A percentile compares a stretch with the other conserved stretches of the same genome.
phyloP scores from a whole-genome alignment of 2,329 filamentous ascomycete species.

The Cordyceps javanica region DNA sequence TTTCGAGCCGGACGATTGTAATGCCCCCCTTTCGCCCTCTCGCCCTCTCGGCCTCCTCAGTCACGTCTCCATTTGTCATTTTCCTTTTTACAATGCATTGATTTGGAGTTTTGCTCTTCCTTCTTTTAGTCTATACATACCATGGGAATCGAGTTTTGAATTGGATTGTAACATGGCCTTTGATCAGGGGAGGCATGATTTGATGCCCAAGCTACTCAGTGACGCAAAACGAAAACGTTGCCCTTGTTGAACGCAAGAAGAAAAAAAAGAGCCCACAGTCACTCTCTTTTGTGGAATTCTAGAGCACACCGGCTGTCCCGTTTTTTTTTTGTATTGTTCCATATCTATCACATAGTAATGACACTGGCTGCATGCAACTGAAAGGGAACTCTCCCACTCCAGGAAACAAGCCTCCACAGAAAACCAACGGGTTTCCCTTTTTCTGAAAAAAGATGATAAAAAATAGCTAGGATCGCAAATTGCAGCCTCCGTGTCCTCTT shows the following conservation, averaged over 20 bases:
- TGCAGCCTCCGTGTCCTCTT: slow-evolving; percentile 1
- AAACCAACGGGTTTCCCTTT: background rate
- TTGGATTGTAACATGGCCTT: background rate
- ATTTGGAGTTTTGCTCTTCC: background rate
- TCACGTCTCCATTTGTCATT: background rate
- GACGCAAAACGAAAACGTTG: too few species aligned
- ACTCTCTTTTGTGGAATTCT: too few species aligned
- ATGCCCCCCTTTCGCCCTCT: background rate
- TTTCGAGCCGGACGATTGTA: background rate
- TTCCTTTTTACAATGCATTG: background rate
- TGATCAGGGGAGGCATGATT: background rate
- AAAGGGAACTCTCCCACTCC: background rate
- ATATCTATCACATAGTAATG: slow-evolving; percentile 14
- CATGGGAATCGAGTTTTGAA: background rate
- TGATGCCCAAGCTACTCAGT: too few species aligned
- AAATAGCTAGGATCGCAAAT: background rate
- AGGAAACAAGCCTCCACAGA: background rate
- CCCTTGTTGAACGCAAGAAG: too few species aligned
- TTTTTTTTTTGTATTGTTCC: slow-evolving; percentile 10
- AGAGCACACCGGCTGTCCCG: background rate
- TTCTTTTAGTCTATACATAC: background rate
- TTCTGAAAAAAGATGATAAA: too few species aligned
- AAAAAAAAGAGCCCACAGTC: too few species aligned
- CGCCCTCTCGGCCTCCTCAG: too few species aligned
- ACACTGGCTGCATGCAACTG: slow-evolving; percentile 9